These are phyloP conservation scores for Silene vulgaris DNA, from an alignment of 179 eudicot genomes.

Conservation along the genomic window DNA sequence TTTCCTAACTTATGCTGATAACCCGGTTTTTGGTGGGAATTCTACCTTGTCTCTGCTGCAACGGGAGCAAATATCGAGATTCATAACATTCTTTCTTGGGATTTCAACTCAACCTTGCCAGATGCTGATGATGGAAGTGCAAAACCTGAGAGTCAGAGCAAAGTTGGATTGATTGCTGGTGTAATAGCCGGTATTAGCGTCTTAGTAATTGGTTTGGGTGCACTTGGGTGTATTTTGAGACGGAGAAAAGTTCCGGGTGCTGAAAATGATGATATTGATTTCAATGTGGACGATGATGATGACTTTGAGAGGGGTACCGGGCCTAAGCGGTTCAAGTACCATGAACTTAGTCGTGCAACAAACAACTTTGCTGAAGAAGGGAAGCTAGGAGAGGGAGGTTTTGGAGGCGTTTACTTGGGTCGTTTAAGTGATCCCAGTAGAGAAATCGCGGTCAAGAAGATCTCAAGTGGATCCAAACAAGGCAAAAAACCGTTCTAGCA, in stretches of 20 bases:
- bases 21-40: slow-evolving; percentile 26
- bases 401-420: slow-evolving; percentile 45
- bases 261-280: neutral
- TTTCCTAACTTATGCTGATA: slow-evolving; percentile 32
- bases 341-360: slow-evolving; percentile 33
- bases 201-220: neutral
- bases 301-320: slow-evolving; percentile 47
- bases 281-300: slow-evolving; percentile 12
- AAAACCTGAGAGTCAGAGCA: neutral
- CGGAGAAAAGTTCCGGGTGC: neutral
- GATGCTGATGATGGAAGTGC: neutral
- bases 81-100: slow-evolving; percentile 42
- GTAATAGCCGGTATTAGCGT: neutral
- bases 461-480: slow-evolving; percentile 33
- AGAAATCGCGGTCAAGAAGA: slow-evolving; percentile 27
- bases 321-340: slow-evolving; percentile 38
- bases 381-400: slow-evolving; percentile 54
- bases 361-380: slow-evolving; percentile 33
- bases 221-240: neutral
- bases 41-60: slow-evolving; percentile 35
- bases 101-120: slow-evolving; percentile 37
- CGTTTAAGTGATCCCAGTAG: slow-evolving; percentile 26
- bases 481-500: slow-evolving; percentile 24
- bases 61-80: slow-evolving; percentile 32
- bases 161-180: slow-evolving; percentile 8